Conservation (phyloP, 2,329 filamentous ascomycete species). For the Cladosporium sp. region DNA sequence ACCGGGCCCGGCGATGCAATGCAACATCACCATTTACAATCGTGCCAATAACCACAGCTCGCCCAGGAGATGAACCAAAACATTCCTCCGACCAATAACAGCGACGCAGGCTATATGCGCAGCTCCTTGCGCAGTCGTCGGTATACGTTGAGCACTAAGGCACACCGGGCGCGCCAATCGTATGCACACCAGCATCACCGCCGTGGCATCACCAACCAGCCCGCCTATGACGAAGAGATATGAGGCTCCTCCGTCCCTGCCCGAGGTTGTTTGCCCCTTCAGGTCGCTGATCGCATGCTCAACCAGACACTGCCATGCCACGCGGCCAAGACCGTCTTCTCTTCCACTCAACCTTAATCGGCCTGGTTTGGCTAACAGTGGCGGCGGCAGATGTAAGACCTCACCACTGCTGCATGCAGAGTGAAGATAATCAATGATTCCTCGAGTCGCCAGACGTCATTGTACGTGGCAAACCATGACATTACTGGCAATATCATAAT, state of each 20-base stretch:
- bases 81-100: not conserved
- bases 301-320: conserved; percentile 1
- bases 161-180: not conserved
- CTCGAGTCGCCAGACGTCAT: not conserved
- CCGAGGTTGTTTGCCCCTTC: not conserved
- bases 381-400: not conserved
- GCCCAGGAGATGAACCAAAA: not conserved
- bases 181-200: conserved; percentile 2
- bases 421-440: not conserved
- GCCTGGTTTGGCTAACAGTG: not conserved
- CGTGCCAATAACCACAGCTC: too few relatives aligned
- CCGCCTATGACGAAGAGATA: conserved; percentile 1
- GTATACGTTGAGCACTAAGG: conserved; percentile 1
- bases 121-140: not conserved
- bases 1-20: not conserved
- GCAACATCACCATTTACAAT: conserved; percentile 5
- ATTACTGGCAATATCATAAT: too few relatives aligned
- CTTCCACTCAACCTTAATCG: conserved; percentile 1
- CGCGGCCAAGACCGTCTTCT: not conserved
- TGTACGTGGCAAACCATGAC: not conserved
- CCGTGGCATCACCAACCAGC: not conserved
- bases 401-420: not conserved
- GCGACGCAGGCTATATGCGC: not conserved
- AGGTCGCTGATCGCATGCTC: not conserved
- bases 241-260: not conserved